Percentiles rank a stretch among this genome's conserved stretches.
phyloP scores from a whole-genome alignment of 257 asterid genomes.

The Primulina tabacum region DNA sequence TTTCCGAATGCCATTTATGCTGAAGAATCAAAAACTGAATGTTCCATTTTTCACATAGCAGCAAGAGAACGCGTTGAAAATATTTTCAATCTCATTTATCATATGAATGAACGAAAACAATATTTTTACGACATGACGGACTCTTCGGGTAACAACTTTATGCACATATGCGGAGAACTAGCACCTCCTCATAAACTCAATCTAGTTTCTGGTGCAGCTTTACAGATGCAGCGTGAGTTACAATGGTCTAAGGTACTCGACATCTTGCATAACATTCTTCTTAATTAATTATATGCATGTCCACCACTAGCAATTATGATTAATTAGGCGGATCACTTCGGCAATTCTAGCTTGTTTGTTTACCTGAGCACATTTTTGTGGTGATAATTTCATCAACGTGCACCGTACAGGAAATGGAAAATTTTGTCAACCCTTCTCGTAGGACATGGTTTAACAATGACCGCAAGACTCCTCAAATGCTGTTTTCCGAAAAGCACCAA shows the following conservation, averaged over 20 bases:
- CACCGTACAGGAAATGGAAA: constrained; percentile 15
- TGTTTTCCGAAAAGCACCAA: no score
- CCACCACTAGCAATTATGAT: not conserved
- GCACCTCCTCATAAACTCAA: constrained; percentile 1
- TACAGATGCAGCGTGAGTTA: constrained; percentile 18
- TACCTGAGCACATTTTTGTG: not conserved
- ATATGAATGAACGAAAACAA: constrained; percentile 1
- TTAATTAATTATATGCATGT: not conserved
- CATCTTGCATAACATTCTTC: not conserved
- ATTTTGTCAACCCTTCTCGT: not conserved
- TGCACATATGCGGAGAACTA: constrained; percentile 8
- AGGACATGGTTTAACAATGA: not conserved
- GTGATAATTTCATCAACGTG: not conserved
- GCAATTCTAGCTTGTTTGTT: no score
- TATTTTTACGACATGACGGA: not conserved
- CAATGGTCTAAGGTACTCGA: constrained; percentile 21
- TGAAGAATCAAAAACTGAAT: not conserved
- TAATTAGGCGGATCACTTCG: no score
- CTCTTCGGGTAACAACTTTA: not conserved
- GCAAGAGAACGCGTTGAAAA: constrained; percentile 4
- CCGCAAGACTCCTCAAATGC: not conserved
- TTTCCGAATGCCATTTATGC: constrained; percentile 9
- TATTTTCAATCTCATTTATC: constrained; percentile 9
- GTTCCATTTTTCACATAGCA: constrained; percentile 8
- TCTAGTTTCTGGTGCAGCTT: not conserved